Conservation (phyloP, 306 rosid genomes). For the Vigna radiata region DNA sequence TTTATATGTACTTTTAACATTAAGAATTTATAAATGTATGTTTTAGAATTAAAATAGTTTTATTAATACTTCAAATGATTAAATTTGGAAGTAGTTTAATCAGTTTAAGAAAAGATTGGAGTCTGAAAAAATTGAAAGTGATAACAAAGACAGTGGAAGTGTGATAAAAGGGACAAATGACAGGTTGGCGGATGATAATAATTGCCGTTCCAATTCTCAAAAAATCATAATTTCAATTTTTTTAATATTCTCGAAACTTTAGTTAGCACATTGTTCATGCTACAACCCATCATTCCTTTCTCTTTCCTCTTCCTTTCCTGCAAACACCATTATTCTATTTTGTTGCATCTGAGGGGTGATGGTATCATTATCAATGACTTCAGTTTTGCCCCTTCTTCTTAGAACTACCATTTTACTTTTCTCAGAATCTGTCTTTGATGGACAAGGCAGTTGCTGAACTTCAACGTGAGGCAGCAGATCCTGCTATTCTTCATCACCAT, state of each 20-base stretch:
- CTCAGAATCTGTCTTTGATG: constrained; percentile 33
- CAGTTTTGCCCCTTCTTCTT: not conserved
- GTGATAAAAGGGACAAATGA: not conserved
- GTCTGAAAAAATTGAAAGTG: too few relatives aligned
- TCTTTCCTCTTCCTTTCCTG: not conserved
- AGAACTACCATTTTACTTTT: not conserved
- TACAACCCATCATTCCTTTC: not conserved
- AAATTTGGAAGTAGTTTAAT: too few relatives aligned
- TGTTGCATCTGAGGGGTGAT: not conserved
- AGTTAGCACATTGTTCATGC: not conserved
- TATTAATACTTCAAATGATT: too few relatives aligned
- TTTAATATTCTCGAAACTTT: not conserved
- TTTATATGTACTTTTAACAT: too few relatives aligned
- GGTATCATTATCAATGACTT: constrained; percentile 3
- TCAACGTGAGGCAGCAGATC: constrained; percentile 43
- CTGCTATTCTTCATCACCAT: constrained; percentile 36
- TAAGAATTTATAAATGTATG: too few relatives aligned
- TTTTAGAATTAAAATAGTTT: too few relatives aligned
- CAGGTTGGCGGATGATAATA: constrained; percentile 26
- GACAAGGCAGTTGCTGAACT: constrained; percentile 40
- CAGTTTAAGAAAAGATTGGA: too few relatives aligned
- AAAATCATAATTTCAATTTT: not conserved
- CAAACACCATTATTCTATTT: constrained; percentile 15
- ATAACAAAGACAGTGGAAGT: not conserved
- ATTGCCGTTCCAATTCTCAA: not conserved